Base-by-base conservation (phyloP, 768 basidiomycete genomes). In the Leccinum broughii region DNA sequence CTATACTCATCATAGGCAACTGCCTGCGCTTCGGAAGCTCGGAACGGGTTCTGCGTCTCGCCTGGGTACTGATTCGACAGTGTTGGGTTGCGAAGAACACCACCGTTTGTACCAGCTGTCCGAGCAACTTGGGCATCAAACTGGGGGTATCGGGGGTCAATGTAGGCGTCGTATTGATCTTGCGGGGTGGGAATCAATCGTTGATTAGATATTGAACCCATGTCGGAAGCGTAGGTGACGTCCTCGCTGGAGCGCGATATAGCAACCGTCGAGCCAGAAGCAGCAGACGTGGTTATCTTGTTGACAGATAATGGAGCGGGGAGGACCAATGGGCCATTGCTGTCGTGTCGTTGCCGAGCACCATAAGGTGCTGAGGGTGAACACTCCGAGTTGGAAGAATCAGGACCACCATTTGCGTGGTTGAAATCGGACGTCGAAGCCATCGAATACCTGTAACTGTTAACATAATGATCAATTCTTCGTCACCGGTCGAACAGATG, bases 361-460 rank as follows among this genome's bases (percentile, higher is more conserved):
- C 70, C 69, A 59, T 77, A 78, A 11, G 66, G 70, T 9, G 39
- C 61, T 3, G 72, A 70, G 4, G 65, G 73, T 5, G 80, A 75
- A 14, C 85, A 87, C 39, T 92, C 89, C 48, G 83, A 65, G 3
- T 89, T 89, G 64, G 83, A 87, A 11, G 80, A 72, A 64, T 90
- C 86, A 62, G 76, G 79, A 17, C 79, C 77, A 14, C 76, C 77
- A 55, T 79, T 76, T n/a, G 79, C 77, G 61, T 83, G 81, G 60
- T 85, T 85, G n/a, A 83, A 80, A 64, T 95, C 93, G 55, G 87
- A 85, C 49, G 86, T 87, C 2, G 93, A 95, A 17, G 86, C 83
- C 69, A 89, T 72, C 11, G 93, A 95, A 68, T 91, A 88, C 22
- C 93, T 82, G 62, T 83, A 82, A 56, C 73, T 76, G 62, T 75